Evolutionary conservation across 2,329 filamentous ascomycete genomes (phyloP), one percentile per base, ranked within the genome.

Genomic region (Akanthomyces dipterigenus): DNA sequence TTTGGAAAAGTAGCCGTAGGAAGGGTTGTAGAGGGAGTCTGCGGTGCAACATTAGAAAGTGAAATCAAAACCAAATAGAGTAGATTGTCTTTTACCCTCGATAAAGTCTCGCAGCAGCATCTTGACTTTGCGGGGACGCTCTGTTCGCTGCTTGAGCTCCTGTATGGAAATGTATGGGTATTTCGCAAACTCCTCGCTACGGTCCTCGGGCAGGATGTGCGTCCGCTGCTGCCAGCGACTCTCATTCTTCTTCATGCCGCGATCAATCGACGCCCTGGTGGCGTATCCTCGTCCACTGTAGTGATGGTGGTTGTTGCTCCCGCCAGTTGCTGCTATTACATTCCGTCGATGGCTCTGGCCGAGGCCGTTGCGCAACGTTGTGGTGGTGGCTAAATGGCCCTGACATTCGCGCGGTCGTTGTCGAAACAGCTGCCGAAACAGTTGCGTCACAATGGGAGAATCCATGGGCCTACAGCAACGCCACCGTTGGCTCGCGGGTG

Each of bases 21-120:
- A 82, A 0, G 92, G 92, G 71, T 98, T 97, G 73, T 98, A 98
- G 16, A 97, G 78, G 71, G 91, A 95, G 77, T 97, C 93, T 96
- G 68, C 18, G 16, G 38, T 2, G n/a, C 24, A 24, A 11, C 3
- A 24, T 55, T 55, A 45, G 53, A 16, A 12, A 20, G 28, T 24
- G 22, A 5, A 5, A 1, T 18, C 8, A 16, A 8, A 59, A 38
- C 40, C 9, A 5, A 8, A 46, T 22, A 46, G n/a, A 46, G 40
- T 42, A 3, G 18, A n/a, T n/a, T n/a, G n/a, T n/a, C n/a, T 20
- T 46, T 24, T 59, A 92, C 90, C 93, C 74, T 99, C 95, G 71
- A 99, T 95, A 71, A 99, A 99, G 80, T 99, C 96, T 66, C 96
- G 85, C 72, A 96, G 90, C 70, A 97, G 78, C 95, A 99, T 99